Evolutionary conservation across 2,329 filamentous ascomycete species (phyloP).

Genomic region (Trichoderma sp.): DNA sequence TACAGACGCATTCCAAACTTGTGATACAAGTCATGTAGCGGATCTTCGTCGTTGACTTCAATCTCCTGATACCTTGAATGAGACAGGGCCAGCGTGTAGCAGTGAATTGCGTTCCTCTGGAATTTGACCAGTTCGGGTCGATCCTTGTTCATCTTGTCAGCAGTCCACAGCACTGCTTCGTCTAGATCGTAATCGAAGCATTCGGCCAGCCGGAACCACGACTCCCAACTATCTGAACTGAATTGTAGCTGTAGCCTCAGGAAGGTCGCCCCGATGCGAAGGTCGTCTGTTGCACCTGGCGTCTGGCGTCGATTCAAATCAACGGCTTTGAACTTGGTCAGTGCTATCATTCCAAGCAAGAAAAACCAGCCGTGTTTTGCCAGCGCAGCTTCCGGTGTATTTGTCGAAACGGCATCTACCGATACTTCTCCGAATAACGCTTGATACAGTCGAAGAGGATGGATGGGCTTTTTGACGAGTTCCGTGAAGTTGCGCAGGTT

Average conservation of each 20-base stretch:
- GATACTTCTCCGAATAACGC: slow-evolving; percentile 78
- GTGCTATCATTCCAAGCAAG: slow-evolving; percentile 80
- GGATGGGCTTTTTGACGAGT: slow-evolving; percentile 80
- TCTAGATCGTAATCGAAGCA: slow-evolving; percentile 87
- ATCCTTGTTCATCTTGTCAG: slow-evolving; percentile 88
- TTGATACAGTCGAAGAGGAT: slow-evolving; percentile 76
- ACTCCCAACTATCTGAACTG: slow-evolving; percentile 80
- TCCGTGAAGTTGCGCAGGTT: slow-evolving; percentile 82
- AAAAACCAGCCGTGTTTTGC: slow-evolving; percentile 91
- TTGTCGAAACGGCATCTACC: slow-evolving; percentile 70
- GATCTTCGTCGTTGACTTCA: slow-evolving; percentile 50
- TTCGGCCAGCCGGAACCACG: slow-evolving; percentile 86
- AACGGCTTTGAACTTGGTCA: slow-evolving; percentile 77
- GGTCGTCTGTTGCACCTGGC: slow-evolving; percentile 77
- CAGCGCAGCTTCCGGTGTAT: slow-evolving; percentile 67
- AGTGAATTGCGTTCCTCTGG: slow-evolving; percentile 81
- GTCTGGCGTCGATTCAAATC: slow-evolving; percentile 74
- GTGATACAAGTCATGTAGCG: slow-evolving; percentile 59
- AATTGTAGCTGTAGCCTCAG: slow-evolving; percentile 82
- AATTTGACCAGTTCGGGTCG: slow-evolving; percentile 71
- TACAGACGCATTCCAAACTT: slow-evolving; percentile 64
- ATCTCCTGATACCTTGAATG: slow-evolving; percentile 51
- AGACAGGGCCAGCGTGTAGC: slow-evolving; percentile 64
- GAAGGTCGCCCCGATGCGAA: slow-evolving; percentile 79
- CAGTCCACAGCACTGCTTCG: slow-evolving; percentile 83